These are phyloP conservation scores for Lonicera japonica DNA, from an alignment of 129 eudicot species.

Conservation along the genomic window DNA sequence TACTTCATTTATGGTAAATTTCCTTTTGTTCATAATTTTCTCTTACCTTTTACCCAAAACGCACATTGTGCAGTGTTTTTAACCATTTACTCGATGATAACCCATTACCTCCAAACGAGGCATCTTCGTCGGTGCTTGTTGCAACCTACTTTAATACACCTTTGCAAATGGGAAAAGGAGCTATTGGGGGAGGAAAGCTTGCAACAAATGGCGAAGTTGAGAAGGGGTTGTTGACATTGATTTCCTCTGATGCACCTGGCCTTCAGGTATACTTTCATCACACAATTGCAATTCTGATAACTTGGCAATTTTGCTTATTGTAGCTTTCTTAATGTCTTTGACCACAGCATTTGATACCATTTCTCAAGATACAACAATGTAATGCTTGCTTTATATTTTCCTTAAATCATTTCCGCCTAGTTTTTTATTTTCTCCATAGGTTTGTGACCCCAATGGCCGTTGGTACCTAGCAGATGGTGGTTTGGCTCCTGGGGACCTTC, in stretches of 20 bases:
- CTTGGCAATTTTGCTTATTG: too few species aligned
- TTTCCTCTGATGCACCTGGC: constrained; percentile 74
- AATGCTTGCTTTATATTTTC: constrained; percentile 6
- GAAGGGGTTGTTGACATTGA: constrained; percentile 79
- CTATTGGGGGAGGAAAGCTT: constrained; percentile 61
- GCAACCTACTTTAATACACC: constrained; percentile 52
- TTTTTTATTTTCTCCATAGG: constrained; percentile 45
- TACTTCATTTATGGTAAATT: neutral
- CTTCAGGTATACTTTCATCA: constrained; percentile 51
- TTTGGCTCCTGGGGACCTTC: constrained; percentile 68
- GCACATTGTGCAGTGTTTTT: constrained; percentile 54
- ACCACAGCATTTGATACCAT: neutral
- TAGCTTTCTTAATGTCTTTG: neutral
- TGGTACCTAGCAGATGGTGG: constrained; percentile 89
- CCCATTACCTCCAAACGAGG: constrained; percentile 80
- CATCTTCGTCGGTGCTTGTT: constrained; percentile 87
- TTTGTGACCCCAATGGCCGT: constrained; percentile 94
- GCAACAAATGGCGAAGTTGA: constrained; percentile 60
- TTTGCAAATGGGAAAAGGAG: constrained; percentile 62
- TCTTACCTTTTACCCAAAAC: constrained; percentile 7
- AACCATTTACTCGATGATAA: constrained; percentile 87
- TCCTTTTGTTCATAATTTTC: neutral
- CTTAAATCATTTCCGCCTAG: constrained; percentile 18
- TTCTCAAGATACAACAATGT: constrained; percentile 1
- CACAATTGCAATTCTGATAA: too few species aligned